Base-by-base conservation (phyloP, 305 asterid species). In the Fraxinus sp. region DNA sequence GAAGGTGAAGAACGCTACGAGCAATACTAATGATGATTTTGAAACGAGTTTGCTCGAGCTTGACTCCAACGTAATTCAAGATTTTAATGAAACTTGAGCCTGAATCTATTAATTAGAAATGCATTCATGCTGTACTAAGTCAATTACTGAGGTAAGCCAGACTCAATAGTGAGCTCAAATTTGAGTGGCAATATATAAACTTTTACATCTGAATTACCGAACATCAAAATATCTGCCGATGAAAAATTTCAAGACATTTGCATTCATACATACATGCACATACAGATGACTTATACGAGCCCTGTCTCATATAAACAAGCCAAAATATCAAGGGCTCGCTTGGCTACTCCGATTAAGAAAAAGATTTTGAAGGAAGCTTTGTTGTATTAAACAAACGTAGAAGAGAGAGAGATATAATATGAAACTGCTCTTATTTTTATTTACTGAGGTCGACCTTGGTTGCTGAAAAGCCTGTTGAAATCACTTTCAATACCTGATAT, bases 401-500 rank as follows among this genome's bases (percentile, higher is more conserved):
- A 46, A 46, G 57, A 46, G 57, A 46, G 55, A 46, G n/a, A 43
- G 49, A 41, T 0, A 6, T 0, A 20, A 59, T 20, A 18, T 59
- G 11, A 20, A 59, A 59, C 32, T 59, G 32, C 70, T 5, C 22
- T 59, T 18, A 18, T 59, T 22, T 59, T 20, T 18, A 20, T 11
- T 59, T 59, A 8, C 28, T 18, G 70, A 59, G 70, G 70, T 59
- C 10, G 11, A 59, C 0, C 28, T 20, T 20, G 9, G 28, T 59
- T 18, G 70, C 30, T 20, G 70, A 59, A 59, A 59, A 59, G 70
- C 4, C 70, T 5, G 30, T 59, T 18, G 24, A 59, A 59, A 20
- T 18, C 11, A 20, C 32, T 59, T 59, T 18, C 11, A 18, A 16
- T 84, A 75, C 86, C 84, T 26, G 83, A 22, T 24, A 46, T 5